Conservation (phyloP, 805 yeast species). For the Wickerhamomyces subpelliculosus region DNA sequence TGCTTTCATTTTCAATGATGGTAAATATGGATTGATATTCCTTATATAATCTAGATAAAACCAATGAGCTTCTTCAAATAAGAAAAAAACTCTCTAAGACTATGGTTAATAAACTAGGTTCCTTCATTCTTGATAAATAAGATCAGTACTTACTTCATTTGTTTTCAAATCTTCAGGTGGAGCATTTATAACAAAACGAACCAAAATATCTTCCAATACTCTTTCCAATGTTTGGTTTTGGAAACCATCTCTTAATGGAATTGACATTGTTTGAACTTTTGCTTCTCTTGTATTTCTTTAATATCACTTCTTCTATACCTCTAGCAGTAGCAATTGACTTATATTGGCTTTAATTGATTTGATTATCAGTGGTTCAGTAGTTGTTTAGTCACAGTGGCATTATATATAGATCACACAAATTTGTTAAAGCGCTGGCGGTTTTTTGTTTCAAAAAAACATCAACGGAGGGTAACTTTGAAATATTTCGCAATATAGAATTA, state of each 20-base stretch:
- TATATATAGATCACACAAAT: no score
- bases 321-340: background rate
- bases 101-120: conserved; percentile 9
- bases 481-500: no score
- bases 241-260: conserved; percentile 49
- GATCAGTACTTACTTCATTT: conserved; percentile 39
- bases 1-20: conserved; percentile 66
- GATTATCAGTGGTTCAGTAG: background rate
- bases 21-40: conserved; percentile 65
- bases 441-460: background rate
- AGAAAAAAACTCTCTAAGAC: conserved; percentile 67
- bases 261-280: conserved; percentile 38
- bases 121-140: no score
- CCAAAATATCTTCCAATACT: conserved; percentile 79
- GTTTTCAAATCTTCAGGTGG: conserved; percentile 87
- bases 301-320: background rate
- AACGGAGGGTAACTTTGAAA: background rate
- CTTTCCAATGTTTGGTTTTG: conserved; percentile 62
- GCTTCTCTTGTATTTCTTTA: background rate
- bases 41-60: conserved; percentile 83
- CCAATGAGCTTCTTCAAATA: conserved; percentile 98
- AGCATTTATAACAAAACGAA: conserved; percentile 83
- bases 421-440: no score
- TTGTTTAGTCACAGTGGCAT: no score
- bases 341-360: background rate